A percentile compares a stretch with the other conserved stretches of the same genome.
Conservation (phyloP, 2,329 filamentous ascomycete genomes). For the Nakataea oryzae region DNA sequence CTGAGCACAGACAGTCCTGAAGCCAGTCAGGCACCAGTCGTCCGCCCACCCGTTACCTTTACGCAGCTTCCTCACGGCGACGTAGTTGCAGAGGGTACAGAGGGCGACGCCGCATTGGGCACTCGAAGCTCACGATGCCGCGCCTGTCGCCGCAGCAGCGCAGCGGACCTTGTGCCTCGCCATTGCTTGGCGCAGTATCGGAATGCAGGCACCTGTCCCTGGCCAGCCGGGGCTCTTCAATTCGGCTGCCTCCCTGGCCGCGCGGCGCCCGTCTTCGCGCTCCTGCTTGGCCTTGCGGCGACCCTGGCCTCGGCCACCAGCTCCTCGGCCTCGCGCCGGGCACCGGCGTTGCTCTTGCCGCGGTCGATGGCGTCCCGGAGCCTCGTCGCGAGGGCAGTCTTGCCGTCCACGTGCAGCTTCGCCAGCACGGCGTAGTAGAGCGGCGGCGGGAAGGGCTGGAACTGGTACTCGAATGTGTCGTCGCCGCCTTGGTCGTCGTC, state of each 20-base stretch:
- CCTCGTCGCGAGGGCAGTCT: no score
- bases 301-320: background rate
- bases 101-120: background rate
- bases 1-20: no score
- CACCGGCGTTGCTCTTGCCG: no score
- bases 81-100: background rate
- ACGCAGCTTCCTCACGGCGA: background rate
- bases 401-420: no score
- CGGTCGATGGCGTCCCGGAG: no score
- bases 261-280: background rate
- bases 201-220: background rate
- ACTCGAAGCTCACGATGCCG: background rate
- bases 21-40: no score
- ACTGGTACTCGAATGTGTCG: background rate
- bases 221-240: no score
- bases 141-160: background rate
- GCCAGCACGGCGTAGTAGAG: no score
- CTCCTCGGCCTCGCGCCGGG: background rate
- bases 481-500: background rate
- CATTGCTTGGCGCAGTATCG: background rate
- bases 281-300: no score
- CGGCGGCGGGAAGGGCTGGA: no score
- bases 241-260: background rate
- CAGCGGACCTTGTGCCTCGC: background rate
- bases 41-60: no score